Percentiles rank a stretch among this genome's conserved stretches.
Conservation (phyloP, 139 green algal species). For the Asterochloris sp. region DNA sequence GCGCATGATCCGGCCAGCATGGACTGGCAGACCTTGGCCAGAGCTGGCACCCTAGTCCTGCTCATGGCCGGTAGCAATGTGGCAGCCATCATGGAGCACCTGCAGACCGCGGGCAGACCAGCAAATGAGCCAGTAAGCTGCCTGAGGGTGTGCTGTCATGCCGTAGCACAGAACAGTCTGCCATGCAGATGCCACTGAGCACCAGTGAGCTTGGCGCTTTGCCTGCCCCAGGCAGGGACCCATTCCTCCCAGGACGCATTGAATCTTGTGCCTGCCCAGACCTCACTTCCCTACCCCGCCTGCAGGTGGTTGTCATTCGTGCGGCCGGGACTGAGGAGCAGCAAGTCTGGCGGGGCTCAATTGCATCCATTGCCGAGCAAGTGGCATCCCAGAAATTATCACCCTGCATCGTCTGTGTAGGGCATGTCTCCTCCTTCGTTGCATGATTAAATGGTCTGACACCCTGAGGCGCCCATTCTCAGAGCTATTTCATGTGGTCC, state of each 20-base stretch:
- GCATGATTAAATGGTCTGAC: neutral
- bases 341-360: constrained; percentile 42
- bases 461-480: neutral
- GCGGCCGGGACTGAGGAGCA: constrained; percentile 42
- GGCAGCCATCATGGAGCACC: constrained; percentile 24
- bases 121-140: constrained; percentile 31
- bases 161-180: no score
- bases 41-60: constrained; percentile 58
- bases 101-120: constrained; percentile 30
- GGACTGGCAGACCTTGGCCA: constrained; percentile 46
- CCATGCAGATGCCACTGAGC: no score
- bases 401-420: constrained; percentile 58
- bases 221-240: no score
- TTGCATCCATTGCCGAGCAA: constrained; percentile 35
- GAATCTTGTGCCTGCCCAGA: no score
- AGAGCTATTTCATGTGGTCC: no score
- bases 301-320: constrained; percentile 51
- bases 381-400: constrained; percentile 37
- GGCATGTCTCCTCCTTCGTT: constrained; percentile 5
- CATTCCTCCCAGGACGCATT: no score
- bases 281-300: no score
- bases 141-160: no score
- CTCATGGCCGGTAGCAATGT: constrained; percentile 64
- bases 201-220: no score
- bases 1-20: constrained; percentile 48